phyloP scores from a whole-genome alignment of 768 basidiomycete species.

The Phylloporus arenicola region DNA sequence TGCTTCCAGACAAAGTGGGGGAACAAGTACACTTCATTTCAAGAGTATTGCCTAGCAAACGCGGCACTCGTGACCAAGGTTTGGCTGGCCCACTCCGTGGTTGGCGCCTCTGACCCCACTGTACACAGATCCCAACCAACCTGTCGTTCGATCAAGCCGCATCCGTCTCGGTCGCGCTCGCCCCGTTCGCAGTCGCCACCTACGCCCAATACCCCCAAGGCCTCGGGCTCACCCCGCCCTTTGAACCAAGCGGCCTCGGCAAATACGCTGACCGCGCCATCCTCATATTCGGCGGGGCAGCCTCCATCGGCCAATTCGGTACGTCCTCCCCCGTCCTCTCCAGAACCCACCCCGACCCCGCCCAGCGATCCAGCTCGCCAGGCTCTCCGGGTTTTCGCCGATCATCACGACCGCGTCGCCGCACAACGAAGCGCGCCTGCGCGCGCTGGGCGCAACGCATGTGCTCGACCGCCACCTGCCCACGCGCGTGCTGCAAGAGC shows the following conservation, averaged over 20 bases:
- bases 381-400: conserved; percentile 28
- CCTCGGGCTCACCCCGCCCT: conserved; percentile 23
- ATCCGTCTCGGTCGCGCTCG: conserved; percentile 30
- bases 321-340: neutral
- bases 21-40: conserved; percentile 11
- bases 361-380: conserved; percentile 30
- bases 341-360: neutral
- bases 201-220: conserved; percentile 25
- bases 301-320: conserved; percentile 37
- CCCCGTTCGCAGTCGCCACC: conserved; percentile 31
- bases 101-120: neutral
- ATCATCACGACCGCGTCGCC: conserved; percentile 37
- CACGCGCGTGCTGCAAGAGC: conserved; percentile 5
- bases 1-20: neutral
- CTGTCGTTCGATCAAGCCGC: conserved; percentile 34
- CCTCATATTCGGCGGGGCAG: conserved; percentile 34
- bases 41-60: conserved; percentile 21
- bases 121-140: conserved; percentile 27
- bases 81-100: neutral
- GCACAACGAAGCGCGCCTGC: conserved; percentile 25
- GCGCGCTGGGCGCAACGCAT: conserved; percentile 35
- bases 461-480: conserved; percentile 26
- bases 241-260: conserved; percentile 22
- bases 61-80: conserved; percentile 20
- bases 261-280: conserved; percentile 30